Evolutionary conservation across 176 grass and related monocot species (phyloP).

Genomic region (Paspalum notatum): DNA sequence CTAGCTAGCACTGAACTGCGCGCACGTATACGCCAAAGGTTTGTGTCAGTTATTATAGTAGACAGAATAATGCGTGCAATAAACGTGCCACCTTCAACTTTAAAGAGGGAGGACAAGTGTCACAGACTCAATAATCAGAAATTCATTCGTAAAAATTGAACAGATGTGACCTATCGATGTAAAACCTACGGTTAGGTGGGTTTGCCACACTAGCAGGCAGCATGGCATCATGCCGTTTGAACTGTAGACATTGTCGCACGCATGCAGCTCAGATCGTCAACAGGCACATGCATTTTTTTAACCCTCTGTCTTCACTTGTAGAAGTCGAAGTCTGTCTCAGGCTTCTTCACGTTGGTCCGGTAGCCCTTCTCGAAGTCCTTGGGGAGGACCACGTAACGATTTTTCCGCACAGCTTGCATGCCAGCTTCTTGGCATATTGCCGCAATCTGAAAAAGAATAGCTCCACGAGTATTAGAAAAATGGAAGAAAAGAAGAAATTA

Average conservation of each 20-base stretch:
- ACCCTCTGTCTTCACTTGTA: slow-evolving; percentile 60
- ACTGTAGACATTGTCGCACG: neutral
- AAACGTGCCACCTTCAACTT: neutral
- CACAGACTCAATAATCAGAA: neutral
- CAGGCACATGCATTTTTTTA: neutral
- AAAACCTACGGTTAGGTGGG: neutral
- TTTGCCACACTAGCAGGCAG: neutral
- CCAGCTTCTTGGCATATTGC: slow-evolving; percentile 97
- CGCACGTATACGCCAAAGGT: neutral
- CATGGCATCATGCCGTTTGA: neutral
- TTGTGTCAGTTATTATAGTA: neutral
- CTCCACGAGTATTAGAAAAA: neutral
- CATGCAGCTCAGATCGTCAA: neutral
- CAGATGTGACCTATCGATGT: neutral
- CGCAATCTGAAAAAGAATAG: slow-evolving; percentile 56
- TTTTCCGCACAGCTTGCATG: slow-evolving; percentile 97
- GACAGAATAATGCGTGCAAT: neutral
- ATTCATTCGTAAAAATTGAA: neutral
- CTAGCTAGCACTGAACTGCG: neutral
- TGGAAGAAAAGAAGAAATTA: neutral
- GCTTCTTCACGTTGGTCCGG: slow-evolving; percentile 94
- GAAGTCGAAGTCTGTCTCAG: slow-evolving; percentile 93
- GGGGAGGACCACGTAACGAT: slow-evolving; percentile 90
- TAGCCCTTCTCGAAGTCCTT: slow-evolving; percentile 99
- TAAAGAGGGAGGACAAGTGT: no score